Base-by-base conservation (phyloP, 768 basidiomycete species). In the Termitomyces sp. region DNA sequence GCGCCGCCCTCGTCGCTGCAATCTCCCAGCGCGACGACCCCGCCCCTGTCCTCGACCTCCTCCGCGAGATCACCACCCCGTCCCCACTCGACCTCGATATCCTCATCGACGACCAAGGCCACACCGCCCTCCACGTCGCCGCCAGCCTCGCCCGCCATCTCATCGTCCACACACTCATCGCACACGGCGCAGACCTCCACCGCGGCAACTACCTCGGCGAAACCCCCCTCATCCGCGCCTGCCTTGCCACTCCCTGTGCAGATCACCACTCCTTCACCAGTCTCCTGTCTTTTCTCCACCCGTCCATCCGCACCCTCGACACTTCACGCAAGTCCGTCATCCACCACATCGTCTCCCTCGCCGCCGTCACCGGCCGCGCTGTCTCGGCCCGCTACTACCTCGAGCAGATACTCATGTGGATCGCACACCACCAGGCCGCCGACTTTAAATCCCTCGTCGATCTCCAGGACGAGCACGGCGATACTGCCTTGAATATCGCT, bases 401-500 rank as follows among this genome's bases (percentile, higher is more conserved):
- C 55, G 92, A 95, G 62, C 85, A 87, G 64, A 83, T 98, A 52
- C 85, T 98, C 63, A 79, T 86, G 60, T 93, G 86, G 85, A 83
- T 98, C 62, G 92, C 86, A 17, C 81, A 87, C 55, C 75, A 86
- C 58, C 84, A 93, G 63, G 81, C 78, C 8, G 89, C 86, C 1
- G 85, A 88, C 62, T 94, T 92, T 66, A 78, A 79, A 63, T 85
- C 83, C 5, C 71, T 98, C 50, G 86, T 98, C 11, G 93, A 98
- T 69, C 74, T 96, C 42, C 91, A 93, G 70, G 97, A 99, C 66
- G 85, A 91, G 62, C 88, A 98, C 68, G 97, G 96, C 0, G 97
- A 99, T 67, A 98, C 96, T 0, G 93, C 93, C 7, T 70, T 99
- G 64, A 97, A 97, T 72, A 91, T 98, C 63, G 93, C 96, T 14